phyloP scores from a whole-genome alignment of 805 yeast species.

The Candida xiaguanensis region DNA sequence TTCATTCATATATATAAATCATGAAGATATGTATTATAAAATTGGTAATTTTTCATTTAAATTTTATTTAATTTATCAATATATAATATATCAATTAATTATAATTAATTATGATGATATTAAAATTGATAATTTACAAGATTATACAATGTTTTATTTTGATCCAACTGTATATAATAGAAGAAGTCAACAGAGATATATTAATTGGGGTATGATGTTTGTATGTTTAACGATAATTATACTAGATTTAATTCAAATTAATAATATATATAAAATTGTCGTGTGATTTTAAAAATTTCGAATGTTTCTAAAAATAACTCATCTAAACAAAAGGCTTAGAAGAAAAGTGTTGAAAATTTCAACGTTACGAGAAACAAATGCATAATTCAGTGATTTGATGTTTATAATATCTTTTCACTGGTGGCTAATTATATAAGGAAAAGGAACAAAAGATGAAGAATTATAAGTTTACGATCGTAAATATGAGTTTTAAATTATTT shows the following conservation, averaged over 20 bases:
- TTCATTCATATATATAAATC: slow-evolving; percentile 29
- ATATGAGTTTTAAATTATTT: no score
- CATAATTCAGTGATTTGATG: no score
- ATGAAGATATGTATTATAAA: slow-evolving; percentile 24
- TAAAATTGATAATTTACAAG: slow-evolving; percentile 4
- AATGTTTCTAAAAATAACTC: not conserved
- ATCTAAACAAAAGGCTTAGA: no score
- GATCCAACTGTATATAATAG: slow-evolving; percentile 1
- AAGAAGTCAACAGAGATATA: not conserved
- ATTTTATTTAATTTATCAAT: slow-evolving; percentile 31
- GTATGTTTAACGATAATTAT: not conserved
- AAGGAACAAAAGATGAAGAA: no score
- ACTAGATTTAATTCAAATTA: no score
- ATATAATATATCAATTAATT: slow-evolving; percentile 26
- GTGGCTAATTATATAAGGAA: no score
- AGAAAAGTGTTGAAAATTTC: no score
- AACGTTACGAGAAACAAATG: no score
- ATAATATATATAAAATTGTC: no score
- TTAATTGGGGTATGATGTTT: not conserved
- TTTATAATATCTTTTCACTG: no score
- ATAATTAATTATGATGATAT: slow-evolving; percentile 12
- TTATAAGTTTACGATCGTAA: not conserved
- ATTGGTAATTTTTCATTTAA: slow-evolving; percentile 23
- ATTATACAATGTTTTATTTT: slow-evolving; percentile 13
- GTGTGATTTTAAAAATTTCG: not conserved